Percentiles rank a stretch among this genome's conserved stretches.
phyloP scores from a whole-genome alignment of 768 basidiomycete genomes.

The Leccinum rimulosum region DNA sequence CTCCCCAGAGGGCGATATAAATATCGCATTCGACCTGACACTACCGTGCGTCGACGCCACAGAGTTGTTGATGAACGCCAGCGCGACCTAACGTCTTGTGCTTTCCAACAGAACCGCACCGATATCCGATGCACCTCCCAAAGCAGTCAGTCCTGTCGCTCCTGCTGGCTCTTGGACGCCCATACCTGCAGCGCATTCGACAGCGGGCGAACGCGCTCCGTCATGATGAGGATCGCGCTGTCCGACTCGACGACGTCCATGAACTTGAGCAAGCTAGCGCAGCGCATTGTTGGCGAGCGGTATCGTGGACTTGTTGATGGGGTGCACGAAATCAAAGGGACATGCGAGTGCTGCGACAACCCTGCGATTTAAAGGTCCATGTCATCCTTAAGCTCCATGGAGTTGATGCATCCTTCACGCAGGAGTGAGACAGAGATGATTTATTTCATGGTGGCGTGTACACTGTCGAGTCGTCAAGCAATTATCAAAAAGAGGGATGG shows the following conservation, averaged over 20 bases:
- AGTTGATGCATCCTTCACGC: too few relatives aligned
- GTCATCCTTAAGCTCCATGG: too few relatives aligned
- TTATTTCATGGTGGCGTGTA: too few relatives aligned
- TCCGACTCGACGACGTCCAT: conserved; percentile 94
- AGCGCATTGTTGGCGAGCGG: conserved; percentile 87
- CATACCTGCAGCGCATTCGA: conserved; percentile 58
- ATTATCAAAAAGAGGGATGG: too few relatives aligned
- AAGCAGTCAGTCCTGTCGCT: conserved; percentile 82
- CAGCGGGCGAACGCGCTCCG: conserved; percentile 86
- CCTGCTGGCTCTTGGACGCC: conserved; percentile 58
- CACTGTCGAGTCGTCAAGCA: too few relatives aligned
- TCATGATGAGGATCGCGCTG: conserved; percentile 84
- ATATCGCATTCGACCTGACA: conserved; percentile 70
- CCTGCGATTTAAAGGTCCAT: too few relatives aligned
- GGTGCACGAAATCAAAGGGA: conserved; percentile 55
- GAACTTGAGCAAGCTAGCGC: conserved; percentile 91
- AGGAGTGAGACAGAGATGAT: too few relatives aligned
- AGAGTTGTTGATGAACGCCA: conserved; percentile 87
- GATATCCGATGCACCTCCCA: conserved; percentile 94
- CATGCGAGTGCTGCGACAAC: too few relatives aligned
- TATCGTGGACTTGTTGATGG: conserved; percentile 54
- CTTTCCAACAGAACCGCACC: conserved; percentile 36
- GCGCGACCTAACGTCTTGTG: conserved; percentile 59
- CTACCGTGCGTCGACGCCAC: conserved; percentile 83
- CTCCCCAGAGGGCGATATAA: conserved; percentile 90